Evolutionary conservation across 331 rosid species (phyloP), one percentile per base, ranked within the genome.

Genomic region (Pyrus hybrid): DNA sequence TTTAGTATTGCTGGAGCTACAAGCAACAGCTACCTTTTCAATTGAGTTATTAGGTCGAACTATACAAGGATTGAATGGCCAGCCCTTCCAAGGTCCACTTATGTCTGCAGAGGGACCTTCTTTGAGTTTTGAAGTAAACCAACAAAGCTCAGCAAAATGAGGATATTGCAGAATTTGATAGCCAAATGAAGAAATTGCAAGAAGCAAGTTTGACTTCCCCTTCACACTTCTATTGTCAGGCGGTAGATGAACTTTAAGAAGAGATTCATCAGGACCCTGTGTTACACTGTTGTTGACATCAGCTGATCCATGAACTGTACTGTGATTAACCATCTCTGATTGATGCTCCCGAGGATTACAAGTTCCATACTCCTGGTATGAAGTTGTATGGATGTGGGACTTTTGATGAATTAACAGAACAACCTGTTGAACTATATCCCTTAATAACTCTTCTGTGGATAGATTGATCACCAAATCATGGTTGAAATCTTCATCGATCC

Each of bases 51-150:
- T 67, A 14, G 99, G 96, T 57, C 91, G 88, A 80, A 88, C 79
- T 26, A 95, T 80, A 83, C 99, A 95, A 33, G 99, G 89, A 83
- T 95, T 92, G 83, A 95, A 95, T 71, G 99, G 97, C 99, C 99
- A 95, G 35, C 97, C 96, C 85, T 85, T 95, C 99, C 99, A 92
- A 32, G 97, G 97, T 51, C 99, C 99, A 79, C 82, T 92, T 72
- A 83, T 83, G 75, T 95, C 97, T 68, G 93, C 91, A 77, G 80
- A 85, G 64, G 99, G 97, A 77, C 97, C 99, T 73, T 89, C 96
- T 78, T 87, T 88, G 76, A 95, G 83, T 73, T 92, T 95, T 43
- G 99, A 95, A 7, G 99, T 95, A 87, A 92, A 85, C 99, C 97
- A 92, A 81, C 99, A 95, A 63, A 95, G 97, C 81, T 92, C 97